phyloP scores from a whole-genome alignment of 2,329 filamentous ascomycete genomes.

The Sporothrix dimorphospora region DNA sequence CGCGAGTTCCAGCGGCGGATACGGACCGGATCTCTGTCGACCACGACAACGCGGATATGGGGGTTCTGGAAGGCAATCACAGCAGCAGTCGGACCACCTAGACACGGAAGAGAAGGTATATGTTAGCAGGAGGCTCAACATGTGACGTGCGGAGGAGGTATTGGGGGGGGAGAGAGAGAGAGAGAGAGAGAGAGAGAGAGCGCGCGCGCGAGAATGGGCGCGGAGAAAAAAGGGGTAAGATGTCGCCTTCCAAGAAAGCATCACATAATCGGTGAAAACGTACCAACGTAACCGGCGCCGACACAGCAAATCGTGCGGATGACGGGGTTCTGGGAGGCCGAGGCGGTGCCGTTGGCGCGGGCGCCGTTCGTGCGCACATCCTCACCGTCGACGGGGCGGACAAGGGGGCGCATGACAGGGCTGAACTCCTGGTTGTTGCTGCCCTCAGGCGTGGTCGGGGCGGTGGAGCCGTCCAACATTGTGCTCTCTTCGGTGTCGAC shows the following conservation, averaged over 20 bases:
- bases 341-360: slow-evolving; percentile 1
- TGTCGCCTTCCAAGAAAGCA: background rate
- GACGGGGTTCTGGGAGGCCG: slow-evolving; percentile 16
- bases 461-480: slow-evolving; percentile 42
- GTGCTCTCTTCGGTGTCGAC: slow-evolving; percentile 39
- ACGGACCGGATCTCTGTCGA: slow-evolving; percentile 67
- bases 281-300: slow-evolving; percentile 76
- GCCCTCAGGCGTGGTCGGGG: slow-evolving; percentile 50
- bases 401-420: slow-evolving; percentile 43
- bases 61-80: slow-evolving; percentile 76
- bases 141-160: background rate
- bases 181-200: background rate
- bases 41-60: slow-evolving; percentile 70
- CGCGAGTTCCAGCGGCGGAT: slow-evolving; percentile 75
- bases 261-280: slow-evolving; percentile 39
- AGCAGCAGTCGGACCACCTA: slow-evolving; percentile 74
- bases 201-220: background rate
- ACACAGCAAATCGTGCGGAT: slow-evolving; percentile 71
- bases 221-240: background rate
- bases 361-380: background rate
- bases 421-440: slow-evolving; percentile 46
- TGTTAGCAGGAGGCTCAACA: slow-evolving; percentile 2
- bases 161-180: background rate
- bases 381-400: slow-evolving; percentile 32
- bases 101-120: background rate